These are phyloP conservation scores for Phoma sp. DNA, from an alignment of 2,329 filamentous ascomycete species.

Conservation along the genomic window DNA sequence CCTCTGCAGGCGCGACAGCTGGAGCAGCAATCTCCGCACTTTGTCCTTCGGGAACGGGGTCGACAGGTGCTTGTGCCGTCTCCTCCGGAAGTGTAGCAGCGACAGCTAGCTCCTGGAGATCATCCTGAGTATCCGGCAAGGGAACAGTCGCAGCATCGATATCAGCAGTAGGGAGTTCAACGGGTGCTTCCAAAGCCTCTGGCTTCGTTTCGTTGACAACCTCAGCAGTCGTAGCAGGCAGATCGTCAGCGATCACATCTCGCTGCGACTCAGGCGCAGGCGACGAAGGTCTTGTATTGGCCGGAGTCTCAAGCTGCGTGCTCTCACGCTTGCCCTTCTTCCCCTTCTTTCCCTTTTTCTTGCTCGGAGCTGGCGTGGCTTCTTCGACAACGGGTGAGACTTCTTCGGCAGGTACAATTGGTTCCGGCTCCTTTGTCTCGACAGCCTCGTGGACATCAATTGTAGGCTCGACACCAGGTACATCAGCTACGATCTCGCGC, in stretches of 20 bases:
- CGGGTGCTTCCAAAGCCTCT: too few relatives aligned
- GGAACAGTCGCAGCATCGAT: neutral
- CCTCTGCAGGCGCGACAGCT: conserved; percentile 4
- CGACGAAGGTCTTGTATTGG: conserved; percentile 11
- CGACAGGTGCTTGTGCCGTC: neutral
- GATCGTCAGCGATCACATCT: neutral
- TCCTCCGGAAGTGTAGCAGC: too few relatives aligned
- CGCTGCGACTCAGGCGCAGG: conserved; percentile 9
- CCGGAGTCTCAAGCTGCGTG: conserved; percentile 16
- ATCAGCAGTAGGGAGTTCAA: too few relatives aligned
- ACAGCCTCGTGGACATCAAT: neutral
- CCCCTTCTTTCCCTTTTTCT: conserved; percentile 39
- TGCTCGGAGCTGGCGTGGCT: conserved; percentile 14
- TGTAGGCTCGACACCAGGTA: neutral
- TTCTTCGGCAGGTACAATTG: neutral
- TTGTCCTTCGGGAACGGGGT: neutral
- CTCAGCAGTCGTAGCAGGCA: neutral
- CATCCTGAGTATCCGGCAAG: neutral
- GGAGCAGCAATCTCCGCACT: neutral
- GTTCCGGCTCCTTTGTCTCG: neutral
- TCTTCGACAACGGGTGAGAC: conserved; percentile 5
- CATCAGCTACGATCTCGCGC: conserved; percentile 1
- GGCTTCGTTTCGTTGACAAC: too few relatives aligned
- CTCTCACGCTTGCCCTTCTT: conserved; percentile 37
- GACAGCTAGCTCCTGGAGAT: neutral